Evolutionary conservation across 2,329 filamentous ascomycete species (phyloP), one percentile per base, ranked within the genome.

Genomic region (Fusarium dimerum): DNA sequence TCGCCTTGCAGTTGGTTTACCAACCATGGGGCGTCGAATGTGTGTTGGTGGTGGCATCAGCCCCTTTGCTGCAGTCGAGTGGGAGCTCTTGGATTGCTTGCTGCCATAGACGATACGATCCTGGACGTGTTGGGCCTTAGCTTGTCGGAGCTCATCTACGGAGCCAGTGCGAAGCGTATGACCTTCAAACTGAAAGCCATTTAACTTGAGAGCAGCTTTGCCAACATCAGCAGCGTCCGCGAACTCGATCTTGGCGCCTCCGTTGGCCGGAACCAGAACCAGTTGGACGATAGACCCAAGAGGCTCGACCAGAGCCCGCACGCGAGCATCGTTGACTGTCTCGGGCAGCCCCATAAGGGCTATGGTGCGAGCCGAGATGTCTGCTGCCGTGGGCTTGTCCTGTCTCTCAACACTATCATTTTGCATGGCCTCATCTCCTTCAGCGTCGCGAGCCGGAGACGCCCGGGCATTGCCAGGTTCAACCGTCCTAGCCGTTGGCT

Each of bases 171-270:
- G 78, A 20, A 88, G 71, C 50, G 73, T 80, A 36, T 75, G 73
- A 3, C 78, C 80, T 43, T 76, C 78, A 42, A 87, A 79, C 45
- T 83, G 78, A 47, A 76, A 65, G 6, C 81, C 81, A 41, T 84
- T 77, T 3, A 88, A 72, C 26, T 76, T 77, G 8, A 88, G 67
- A n/a, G 83, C 77, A 1, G 88, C 89, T 65, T 83, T 88, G 26
- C 92, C 92, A 0, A 89, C 89, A 36, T 85, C 81, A 3, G 84
- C 78, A 2, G 87, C 79, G 46, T 90, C 84, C 3, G 76, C 76
- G 64, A 89, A 97, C 67, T 97, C 94, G 38, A 97, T 80, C 49
- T 93, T 88, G 6, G 92, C 94, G 12, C 92, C 92, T 52, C 87
- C 86, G 56, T 96, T 89, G 54, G 91, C 84, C 2, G 92, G 90